Base-by-base conservation (phyloP, 768 basidiomycete genomes). In the Trametes cinnabarina region DNA sequence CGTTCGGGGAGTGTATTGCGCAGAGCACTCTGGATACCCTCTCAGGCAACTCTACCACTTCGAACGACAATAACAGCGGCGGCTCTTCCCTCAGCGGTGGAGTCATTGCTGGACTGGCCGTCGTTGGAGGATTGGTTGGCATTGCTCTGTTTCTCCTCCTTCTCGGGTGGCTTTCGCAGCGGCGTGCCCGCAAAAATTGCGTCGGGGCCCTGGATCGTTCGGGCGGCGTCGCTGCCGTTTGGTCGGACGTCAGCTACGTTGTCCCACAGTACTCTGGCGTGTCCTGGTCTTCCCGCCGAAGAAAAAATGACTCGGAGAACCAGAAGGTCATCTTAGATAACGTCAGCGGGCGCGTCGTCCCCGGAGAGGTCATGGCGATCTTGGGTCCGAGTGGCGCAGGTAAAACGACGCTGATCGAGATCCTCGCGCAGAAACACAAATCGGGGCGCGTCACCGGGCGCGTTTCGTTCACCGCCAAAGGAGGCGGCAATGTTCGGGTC, bases 351-450 rank as follows among this genome's bases (percentile, higher is more conserved):
- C 70, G 72, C 10, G 82, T 96, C n/a, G 73, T 76, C 2, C 83
- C 92, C 0, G 94, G 95, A 10, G 82, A 90, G 60, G 85, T 97
- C 77, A 86, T 93, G 81, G 91, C 90, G n/a, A 84, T 97, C 54
- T 80, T 98, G 3, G 95, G 95, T 0, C 94, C 95, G 0, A 91
- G 89, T 64, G 94, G 94, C 78, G 92, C 93, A 17, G 94, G 94
- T 41, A 96, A 96, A 72, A 92, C 91, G 0, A 94, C 94, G 0
- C 77, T 98, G 35, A 87, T 97, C 17, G 95, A 98, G 67, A 84
- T 97, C 35, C 81, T 98, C 10, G 91, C 94, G 0, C 86, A 88
- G 2, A 94, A 89, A 69, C 76, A 74, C 63, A 98, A 97, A 73
- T 78, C 80, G 0, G 95, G 94, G 0, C 67, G 76, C 2, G 78